Percentiles rank a stretch among this genome's conserved stretches.
Evolutionary conservation across 2,329 filamentous ascomycete species (phyloP).

Genomic region (Verticillium nubilum): DNA sequence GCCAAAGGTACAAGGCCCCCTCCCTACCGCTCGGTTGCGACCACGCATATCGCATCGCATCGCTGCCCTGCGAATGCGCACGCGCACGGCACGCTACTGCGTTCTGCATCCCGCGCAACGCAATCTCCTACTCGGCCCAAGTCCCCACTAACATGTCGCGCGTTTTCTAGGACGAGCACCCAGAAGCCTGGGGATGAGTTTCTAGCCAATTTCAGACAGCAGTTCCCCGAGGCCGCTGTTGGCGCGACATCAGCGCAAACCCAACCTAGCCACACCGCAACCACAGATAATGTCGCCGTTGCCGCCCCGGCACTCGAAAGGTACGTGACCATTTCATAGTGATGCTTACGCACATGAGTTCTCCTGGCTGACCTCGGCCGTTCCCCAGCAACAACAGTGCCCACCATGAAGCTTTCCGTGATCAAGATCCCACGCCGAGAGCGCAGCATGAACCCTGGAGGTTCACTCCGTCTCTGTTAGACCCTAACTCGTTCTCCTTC

Average conservation of each 20-base stretch:
- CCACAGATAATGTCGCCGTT: constrained; percentile 21
- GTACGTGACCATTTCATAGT: not conserved
- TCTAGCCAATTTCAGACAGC: constrained; percentile 76
- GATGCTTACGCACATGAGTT: not conserved
- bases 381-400: constrained; percentile 37
- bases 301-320: not conserved
- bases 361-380: constrained; percentile 9
- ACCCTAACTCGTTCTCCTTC: constrained; percentile 80
- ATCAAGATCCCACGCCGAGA: constrained; percentile 78
- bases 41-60: constrained; percentile 1
- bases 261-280: constrained; percentile 29
- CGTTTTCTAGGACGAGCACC: constrained; percentile 57
- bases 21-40: constrained; percentile 4
- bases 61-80: constrained; percentile 5
- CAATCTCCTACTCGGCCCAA: not conserved
- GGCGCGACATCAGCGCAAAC: constrained; percentile 40
- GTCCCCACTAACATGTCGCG: constrained; percentile 2
- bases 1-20: constrained; percentile 24
- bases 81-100: constrained; percentile 4
- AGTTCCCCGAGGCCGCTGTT: constrained; percentile 68
- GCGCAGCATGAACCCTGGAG: constrained; percentile 77
- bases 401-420: constrained; percentile 44
- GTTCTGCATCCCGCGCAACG: constrained; percentile 2
- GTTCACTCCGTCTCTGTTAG: constrained; percentile 83
- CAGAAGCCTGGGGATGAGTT: constrained; percentile 85